A percentile compares a stretch with the other conserved stretches of the same genome.
Evolutionary conservation across 495 filamentous ascomycete genomes (phyloP).

Genomic region (Pseudoneurospora amorphoporcata): DNA sequence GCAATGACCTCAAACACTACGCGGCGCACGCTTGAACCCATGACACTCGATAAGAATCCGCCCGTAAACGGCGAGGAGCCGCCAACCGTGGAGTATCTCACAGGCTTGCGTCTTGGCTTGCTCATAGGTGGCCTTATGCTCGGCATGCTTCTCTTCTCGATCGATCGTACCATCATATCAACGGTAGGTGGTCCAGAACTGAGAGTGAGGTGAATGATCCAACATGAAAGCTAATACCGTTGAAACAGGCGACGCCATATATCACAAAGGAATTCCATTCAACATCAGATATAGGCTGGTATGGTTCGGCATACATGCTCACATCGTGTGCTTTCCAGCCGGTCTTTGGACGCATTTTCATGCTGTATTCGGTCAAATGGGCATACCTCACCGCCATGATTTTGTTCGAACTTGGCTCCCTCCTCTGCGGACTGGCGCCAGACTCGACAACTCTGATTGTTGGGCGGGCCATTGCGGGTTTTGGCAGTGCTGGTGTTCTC

Average conservation of each 20-base stretch:
- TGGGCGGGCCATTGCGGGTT: slow-evolving; percentile 48
- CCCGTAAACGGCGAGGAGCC: neutral
- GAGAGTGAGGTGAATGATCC: neutral
- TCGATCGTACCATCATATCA: slow-evolving; percentile 35
- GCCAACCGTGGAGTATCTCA: slow-evolving; percentile 12
- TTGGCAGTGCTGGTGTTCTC: slow-evolving; percentile 35
- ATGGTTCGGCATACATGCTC: slow-evolving; percentile 45
- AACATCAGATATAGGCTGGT: slow-evolving; percentile 44
- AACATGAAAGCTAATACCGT: neutral
- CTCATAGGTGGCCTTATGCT: slow-evolving; percentile 27
- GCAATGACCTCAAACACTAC: neutral
- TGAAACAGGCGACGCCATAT: slow-evolving; percentile 15
- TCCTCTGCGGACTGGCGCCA: slow-evolving; percentile 44
- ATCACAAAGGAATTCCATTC: slow-evolving; percentile 39
- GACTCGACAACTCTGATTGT: slow-evolving; percentile 44
- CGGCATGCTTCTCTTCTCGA: slow-evolving; percentile 30
- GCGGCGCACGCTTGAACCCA: neutral
- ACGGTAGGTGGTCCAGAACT: slow-evolving; percentile 18
- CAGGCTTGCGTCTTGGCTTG: slow-evolving; percentile 19
- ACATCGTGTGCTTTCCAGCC: slow-evolving; percentile 33
- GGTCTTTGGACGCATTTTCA: slow-evolving; percentile 42
- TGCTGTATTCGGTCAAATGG: slow-evolving; percentile 33
- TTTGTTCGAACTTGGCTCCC: slow-evolving; percentile 43
- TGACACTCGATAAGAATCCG: neutral
- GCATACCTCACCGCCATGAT: slow-evolving; percentile 31